Percentiles rank a stretch among this genome's conserved stretches.
phyloP scores from a whole-genome alignment of 352 stramenopile species.

The Hyaloperonospora brassicae region DNA sequence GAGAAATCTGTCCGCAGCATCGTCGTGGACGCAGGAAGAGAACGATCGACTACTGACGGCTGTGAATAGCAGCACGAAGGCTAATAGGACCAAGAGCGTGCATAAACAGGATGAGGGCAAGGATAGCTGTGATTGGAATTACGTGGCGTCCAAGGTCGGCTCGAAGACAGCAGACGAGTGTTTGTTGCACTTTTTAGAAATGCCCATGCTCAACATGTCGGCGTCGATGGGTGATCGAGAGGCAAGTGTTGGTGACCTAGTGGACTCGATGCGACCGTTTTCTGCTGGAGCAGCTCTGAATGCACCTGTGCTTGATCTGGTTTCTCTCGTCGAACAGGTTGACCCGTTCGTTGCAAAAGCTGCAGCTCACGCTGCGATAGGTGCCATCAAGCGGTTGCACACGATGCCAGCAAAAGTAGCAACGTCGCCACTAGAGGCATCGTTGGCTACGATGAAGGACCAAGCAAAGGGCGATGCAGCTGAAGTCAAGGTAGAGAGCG shows the following conservation, averaged over 20 bases:
- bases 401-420: conserved; percentile 22
- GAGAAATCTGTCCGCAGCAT: conserved; percentile 1
- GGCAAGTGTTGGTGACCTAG: conserved; percentile 1
- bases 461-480: too few relatives aligned
- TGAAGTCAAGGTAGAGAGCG: conserved; percentile 12
- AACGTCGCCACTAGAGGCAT: neutral
- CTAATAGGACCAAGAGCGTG: conserved; percentile 8
- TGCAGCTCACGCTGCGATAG: conserved; percentile 54
- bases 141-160: conserved; percentile 54
- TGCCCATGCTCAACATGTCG: conserved; percentile 45
- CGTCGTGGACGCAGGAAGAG: conserved; percentile 41
- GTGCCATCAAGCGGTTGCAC: conserved; percentile 57
- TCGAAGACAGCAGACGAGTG: conserved; percentile 71
- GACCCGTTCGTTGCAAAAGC: conserved; percentile 68
- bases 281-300: conserved; percentile 42
- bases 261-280: conserved; percentile 32
- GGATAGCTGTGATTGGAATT: conserved; percentile 67
- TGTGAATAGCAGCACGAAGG: conserved; percentile 32
- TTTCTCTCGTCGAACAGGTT: conserved; percentile 42
- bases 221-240: neutral
- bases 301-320: conserved; percentile 45
- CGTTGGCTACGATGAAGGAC: too few relatives aligned
- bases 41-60: conserved; percentile 43
- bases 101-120: conserved; percentile 17
- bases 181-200: conserved; percentile 68